Evolutionary conservation across 1,139 yeast genomes (phyloP), one percentile per base, ranked within the genome.

Genomic region (Kurtzmaniella quercitrusa): DNA sequence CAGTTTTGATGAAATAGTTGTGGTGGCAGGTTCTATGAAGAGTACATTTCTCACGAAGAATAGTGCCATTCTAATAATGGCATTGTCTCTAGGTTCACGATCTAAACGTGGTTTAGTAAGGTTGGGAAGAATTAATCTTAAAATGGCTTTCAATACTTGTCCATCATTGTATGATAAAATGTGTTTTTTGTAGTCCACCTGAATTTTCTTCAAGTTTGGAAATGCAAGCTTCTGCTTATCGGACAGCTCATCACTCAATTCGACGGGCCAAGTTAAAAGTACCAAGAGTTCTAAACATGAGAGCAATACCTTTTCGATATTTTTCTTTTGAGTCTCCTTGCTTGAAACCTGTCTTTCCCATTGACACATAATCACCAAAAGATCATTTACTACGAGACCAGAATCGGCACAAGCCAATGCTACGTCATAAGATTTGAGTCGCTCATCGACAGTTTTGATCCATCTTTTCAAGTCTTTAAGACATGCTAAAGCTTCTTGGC

Each of bases 401-500:
- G 86, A 80, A 42, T 88, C 94, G 4, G 91, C 87, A 51, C 95
- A 85, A 0, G 96, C 96, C 39, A 87, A 70, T 0, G 96, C 95
- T 15, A 91, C 96, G 50, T 84, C 89, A 71, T 80, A 84, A 21
- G 81, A 71, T 41, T 76, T 72, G 47, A 78, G 75, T 36, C 73
- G 71, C 46, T 88, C 95, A 59, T 93, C 98, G 40, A 88, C 93
- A 1, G 85, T 74, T 50, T 80, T 80, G 43, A 93, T 76, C 96
- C 98, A 91, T 51, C 86, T 73, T 58, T 88, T 88, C 47, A 93
- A 64, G 64, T 93, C 98, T 53, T 87, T 84, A 32, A 93, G 66
- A 61, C 98, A 88, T 1, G 91, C 91, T 47, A 87, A 65, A 1
- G 97, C 96, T 57, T 93, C 98, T 50, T 85, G 91, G 9, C 98